These are phyloP conservation scores for Huntiella moniliformis DNA, from an alignment of 2,329 filamentous ascomycete genomes.

Conservation along the genomic window DNA sequence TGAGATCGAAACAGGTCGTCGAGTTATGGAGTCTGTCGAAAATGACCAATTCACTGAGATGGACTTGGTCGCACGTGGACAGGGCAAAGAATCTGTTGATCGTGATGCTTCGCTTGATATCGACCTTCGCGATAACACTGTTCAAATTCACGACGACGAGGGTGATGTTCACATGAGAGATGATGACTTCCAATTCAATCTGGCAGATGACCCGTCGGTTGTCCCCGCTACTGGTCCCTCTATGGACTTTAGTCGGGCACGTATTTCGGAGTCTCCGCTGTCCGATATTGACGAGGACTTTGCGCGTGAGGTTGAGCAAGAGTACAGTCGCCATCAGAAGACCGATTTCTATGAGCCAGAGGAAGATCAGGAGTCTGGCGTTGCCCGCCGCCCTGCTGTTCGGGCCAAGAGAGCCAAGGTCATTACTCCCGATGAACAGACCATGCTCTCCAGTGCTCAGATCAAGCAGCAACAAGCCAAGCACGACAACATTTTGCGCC, in stretches of 20 bases:
- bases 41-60: constrained; percentile 51
- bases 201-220: constrained; percentile 37
- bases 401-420: constrained; percentile 60
- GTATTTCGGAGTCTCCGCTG: constrained; percentile 51
- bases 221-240: constrained; percentile 25
- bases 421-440: constrained; percentile 63
- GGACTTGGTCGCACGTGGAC: constrained; percentile 33
- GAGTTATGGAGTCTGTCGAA: constrained; percentile 51
- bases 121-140: constrained; percentile 32
- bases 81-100: constrained; percentile 32
- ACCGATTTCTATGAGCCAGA: constrained; percentile 43
- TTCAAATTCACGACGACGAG: constrained; percentile 44
- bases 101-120: constrained; percentile 37
- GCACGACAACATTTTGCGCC: constrained; percentile 68
- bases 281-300: constrained; percentile 50
- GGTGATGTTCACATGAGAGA: constrained; percentile 42
- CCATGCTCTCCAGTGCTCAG: constrained; percentile 53
- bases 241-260: constrained; percentile 31
- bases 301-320: constrained; percentile 38
- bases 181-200: constrained; percentile 46
- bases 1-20: constrained; percentile 69
- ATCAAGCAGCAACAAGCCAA: constrained; percentile 79
- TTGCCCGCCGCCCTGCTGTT: constrained; percentile 50
- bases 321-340: constrained; percentile 31
- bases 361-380: constrained; percentile 36